Evolutionary conservation across 805 yeast genomes (phyloP).

Genomic region (Candida dajiaensis): DNA sequence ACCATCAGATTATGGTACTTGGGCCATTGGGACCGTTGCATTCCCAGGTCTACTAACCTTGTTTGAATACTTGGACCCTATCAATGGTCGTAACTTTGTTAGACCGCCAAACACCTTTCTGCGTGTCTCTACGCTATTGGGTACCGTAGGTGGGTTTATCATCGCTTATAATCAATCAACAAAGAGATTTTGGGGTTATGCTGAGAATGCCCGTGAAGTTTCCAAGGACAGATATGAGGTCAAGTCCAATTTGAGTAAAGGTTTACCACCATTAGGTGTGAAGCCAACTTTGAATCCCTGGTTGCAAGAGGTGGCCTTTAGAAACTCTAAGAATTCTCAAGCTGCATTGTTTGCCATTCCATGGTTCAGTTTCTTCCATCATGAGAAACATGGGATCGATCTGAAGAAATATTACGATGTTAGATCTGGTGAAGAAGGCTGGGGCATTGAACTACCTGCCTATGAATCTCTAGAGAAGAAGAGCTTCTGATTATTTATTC

Average conservation of each 20-base stretch:
- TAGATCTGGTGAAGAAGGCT: conserved; percentile 21
- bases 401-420: conserved; percentile 40
- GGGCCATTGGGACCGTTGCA: conserved; percentile 42
- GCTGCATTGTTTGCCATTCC: conserved; percentile 58
- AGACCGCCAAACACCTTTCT: conserved; percentile 50
- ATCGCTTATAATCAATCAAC: conserved; percentile 63
- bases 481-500: conserved; percentile 4
- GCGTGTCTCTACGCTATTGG: conserved; percentile 57
- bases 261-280: conserved; percentile 60
- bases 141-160: conserved; percentile 68
- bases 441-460: conserved; percentile 20
- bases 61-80: conserved; percentile 44
- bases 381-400: conserved; percentile 78
- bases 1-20: conserved; percentile 51
- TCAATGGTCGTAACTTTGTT: conserved; percentile 36
- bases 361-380: conserved; percentile 77
- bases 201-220: conserved; percentile 70
- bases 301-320: conserved; percentile 67
- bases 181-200: conserved; percentile 71
- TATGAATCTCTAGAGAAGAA: conserved; percentile 18
- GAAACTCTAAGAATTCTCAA: conserved; percentile 72
- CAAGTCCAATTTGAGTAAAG: conserved; percentile 58
- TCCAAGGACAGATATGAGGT: conserved; percentile 67
- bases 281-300: conserved; percentile 56
- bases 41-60: conserved; percentile 42